Evolutionary conservation across 2,329 filamentous ascomycete species (phyloP).

Genomic region (Penicillium italicum): DNA sequence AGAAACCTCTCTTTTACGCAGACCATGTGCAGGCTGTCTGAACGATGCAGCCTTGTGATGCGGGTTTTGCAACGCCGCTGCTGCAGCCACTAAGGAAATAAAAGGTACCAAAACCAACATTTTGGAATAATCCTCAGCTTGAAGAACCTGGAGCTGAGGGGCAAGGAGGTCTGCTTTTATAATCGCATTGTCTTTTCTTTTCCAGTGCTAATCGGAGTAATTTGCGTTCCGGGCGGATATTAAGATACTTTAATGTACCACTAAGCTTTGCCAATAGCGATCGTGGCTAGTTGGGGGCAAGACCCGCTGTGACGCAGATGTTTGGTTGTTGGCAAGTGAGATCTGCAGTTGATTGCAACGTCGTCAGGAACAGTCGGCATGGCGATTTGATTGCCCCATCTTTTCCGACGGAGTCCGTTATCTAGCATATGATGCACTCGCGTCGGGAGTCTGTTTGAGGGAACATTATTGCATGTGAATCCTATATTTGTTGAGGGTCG

Average conservation of each 20-base stretch:
- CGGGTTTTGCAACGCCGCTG: conserved; percentile 18
- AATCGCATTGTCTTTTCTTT: background rate
- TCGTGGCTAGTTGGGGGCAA: background rate
- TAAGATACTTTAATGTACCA: background rate
- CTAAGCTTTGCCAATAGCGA: conserved; percentile 2
- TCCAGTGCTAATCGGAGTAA: background rate
- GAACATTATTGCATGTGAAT: too few species aligned
- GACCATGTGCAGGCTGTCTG: background rate
- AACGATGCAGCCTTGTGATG: conserved; percentile 15
- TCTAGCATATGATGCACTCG: background rate
- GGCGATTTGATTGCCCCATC: conserved; percentile 4
- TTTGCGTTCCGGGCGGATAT: background rate
- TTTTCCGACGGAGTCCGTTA: conserved; percentile 3
- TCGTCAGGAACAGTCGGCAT: conserved; percentile 14
- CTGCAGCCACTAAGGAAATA: conserved; percentile 6
- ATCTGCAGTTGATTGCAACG: conserved; percentile 12
- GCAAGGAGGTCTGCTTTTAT: background rate
- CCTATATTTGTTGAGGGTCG: background rate
- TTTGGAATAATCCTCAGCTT: background rate
- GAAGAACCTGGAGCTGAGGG: background rate
- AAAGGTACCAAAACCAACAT: conserved; percentile 11
- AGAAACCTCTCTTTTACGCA: conserved; percentile 5
- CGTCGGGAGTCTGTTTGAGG: background rate
- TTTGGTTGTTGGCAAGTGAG: conserved; percentile 6
- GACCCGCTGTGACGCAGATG: background rate